A percentile compares a stretch with the other conserved stretches of the same genome.
Conservation (phyloP, 345 rosid species). For the Populus nigra region DNA sequence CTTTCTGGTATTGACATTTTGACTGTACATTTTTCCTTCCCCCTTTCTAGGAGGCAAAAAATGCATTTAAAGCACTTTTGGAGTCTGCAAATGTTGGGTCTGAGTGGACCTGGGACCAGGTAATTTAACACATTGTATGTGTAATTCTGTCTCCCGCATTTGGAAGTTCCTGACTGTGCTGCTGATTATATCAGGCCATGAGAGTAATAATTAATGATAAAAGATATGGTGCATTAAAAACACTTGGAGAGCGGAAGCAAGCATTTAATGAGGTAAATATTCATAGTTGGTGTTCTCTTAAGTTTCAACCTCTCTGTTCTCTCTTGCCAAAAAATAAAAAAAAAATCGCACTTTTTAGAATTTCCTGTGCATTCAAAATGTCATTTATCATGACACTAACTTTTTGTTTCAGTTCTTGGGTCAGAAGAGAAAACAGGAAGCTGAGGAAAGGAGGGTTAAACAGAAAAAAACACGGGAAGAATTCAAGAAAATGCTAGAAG, state of each 20-base stretch:
- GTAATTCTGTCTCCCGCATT: conserved; percentile 9
- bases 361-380: not conserved
- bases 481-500: conserved; percentile 82
- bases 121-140: conserved; percentile 25
- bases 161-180: conserved; percentile 24
- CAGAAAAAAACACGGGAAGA: conserved; percentile 76
- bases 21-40: conserved; percentile 7
- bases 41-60: conserved; percentile 62
- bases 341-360: conserved; percentile 12
- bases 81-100: conserved; percentile 75
- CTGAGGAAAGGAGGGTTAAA: conserved; percentile 69
- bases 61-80: conserved; percentile 80
- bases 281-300: not conserved
- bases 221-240: conserved; percentile 86
- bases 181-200: conserved; percentile 60
- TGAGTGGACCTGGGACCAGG: conserved; percentile 99
- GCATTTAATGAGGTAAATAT: conserved; percentile 77
- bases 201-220: conserved; percentile 78
- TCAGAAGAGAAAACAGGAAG: conserved; percentile 74
- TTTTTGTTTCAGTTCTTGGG: conserved; percentile 57
- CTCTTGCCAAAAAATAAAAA: conserved; percentile 9
- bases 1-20: conserved; percentile 15
- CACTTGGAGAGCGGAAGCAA: conserved; percentile 96
- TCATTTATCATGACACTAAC: conserved; percentile 4
- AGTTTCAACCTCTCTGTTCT: not conserved